Evolutionary conservation across 257 asterid species (phyloP).

Genomic region (Vinca minor): DNA sequence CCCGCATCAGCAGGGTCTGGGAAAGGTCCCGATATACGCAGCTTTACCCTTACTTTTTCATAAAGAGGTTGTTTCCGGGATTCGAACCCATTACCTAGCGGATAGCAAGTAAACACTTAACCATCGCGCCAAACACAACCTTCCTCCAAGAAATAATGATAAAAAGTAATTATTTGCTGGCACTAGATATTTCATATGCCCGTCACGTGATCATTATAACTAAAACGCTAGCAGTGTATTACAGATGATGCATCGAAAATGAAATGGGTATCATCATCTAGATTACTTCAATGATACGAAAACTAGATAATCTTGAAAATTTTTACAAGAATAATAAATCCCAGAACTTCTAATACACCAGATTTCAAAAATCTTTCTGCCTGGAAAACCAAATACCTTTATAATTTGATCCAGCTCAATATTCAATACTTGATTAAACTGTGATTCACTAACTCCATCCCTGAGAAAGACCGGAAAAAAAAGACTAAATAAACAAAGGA

Average conservation of each 20-base stretch:
- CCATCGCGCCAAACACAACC: too few relatives aligned
- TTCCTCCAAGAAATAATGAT: too few relatives aligned
- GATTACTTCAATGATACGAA: not conserved
- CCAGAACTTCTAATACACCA: not conserved
- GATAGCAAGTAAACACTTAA: too few relatives aligned
- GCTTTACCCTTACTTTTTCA: too few relatives aligned
- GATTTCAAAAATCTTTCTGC: not conserved
- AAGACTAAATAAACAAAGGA: constrained; percentile 4
- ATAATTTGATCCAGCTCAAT: constrained; percentile 75
- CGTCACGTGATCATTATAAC: not conserved
- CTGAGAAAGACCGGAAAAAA: constrained; percentile 33
- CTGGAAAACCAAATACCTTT: constrained; percentile 47
- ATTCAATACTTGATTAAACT: constrained; percentile 70
- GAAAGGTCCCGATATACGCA: too few relatives aligned
- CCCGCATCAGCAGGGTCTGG: too few relatives aligned
- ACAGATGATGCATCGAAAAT: not conserved
- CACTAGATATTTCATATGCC: not conserved
- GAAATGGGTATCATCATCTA: not conserved
- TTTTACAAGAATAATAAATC: not conserved
- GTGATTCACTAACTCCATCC: constrained; percentile 97
- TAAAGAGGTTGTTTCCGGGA: too few relatives aligned
- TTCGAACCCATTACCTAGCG: too few relatives aligned
- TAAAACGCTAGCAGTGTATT: not conserved
- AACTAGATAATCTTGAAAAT: not conserved
- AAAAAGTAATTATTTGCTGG: not conserved